Base-by-base conservation (phyloP, 768 basidiomycete species). In the Tricholoma matsutake region DNA sequence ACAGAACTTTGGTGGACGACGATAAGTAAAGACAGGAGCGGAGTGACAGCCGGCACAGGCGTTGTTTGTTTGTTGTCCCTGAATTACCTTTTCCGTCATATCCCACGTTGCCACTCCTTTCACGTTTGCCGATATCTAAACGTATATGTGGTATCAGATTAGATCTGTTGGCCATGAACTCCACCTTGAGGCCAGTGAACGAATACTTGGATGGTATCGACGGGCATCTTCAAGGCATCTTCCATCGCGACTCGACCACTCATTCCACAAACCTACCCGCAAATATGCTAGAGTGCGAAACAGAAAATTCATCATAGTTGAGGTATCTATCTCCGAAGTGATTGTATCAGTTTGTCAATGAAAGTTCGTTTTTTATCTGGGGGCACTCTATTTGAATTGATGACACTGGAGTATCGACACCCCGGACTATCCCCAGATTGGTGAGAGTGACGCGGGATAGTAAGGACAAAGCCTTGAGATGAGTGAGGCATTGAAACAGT, bases 61-160 rank as follows among this genome's bases (percentile, higher is more conserved):
- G 25, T 62, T 57, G 53, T 62, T 62, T 64, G 61, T 64, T 64
- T 64, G 63, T 64, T 57, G 6, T 54, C 57, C 57, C 54, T 59
- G 57, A 56, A 37, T 61, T 43, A 47, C 47, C 34, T 49, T 58
- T 58, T 25, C 29, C 34, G 56, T 25, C 22, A 25, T 25, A 25
- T 25, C 22, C 22, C 22, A 25, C 22, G 22, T 25, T 25, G 22
- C n/a, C 22, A 25, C 22, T 25, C 22, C 22, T 25, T 25, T 37
- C 10, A 10, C 35, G 10, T n/a, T n/a, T n/a, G n/a, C n/a, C n/a
- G n/a, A n/a, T n/a, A n/a, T n/a, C n/a, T n/a, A n/a, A n/a, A n/a
- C n/a, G n/a, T n/a, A n/a, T n/a, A n/a, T n/a, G n/a, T n/a, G n/a
- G n/a, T n/a, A n/a, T n/a, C n/a, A n/a, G n/a, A n/a, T n/a, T n/a